These are phyloP conservation scores for Cutaneotrichosporon dermatis DNA, from an alignment of 1,284 basidiomycete species.

Conservation along the genomic window DNA sequence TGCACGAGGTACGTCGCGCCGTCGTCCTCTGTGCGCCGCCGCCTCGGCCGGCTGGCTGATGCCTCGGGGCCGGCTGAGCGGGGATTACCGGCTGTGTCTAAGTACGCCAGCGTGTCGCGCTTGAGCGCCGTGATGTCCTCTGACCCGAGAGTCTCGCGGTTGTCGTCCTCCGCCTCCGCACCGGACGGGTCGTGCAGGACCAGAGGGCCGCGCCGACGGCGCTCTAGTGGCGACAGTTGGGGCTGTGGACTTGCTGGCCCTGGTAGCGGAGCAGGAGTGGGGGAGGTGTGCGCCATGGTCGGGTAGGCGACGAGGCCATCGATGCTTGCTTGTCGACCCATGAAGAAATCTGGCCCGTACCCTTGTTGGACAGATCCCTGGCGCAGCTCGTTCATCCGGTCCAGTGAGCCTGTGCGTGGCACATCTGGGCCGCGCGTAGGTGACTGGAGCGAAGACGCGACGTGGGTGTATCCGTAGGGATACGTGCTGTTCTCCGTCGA, in stretches of 20 bases:
- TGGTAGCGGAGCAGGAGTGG: background rate
- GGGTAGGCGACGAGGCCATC: slow-evolving; percentile 25
- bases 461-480: background rate
- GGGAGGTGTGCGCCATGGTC: background rate
- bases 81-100: too few relatives aligned
- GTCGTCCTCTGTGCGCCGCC: slow-evolving; percentile 6
- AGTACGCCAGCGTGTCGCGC: too few relatives aligned
- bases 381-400: too few relatives aligned
- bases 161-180: slow-evolving; percentile 14
- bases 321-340: slow-evolving; percentile 22
- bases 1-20: slow-evolving; percentile 37
- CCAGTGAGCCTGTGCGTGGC: background rate
- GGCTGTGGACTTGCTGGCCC: background rate
- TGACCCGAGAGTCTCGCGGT: slow-evolving; percentile 38
- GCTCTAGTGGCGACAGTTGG: background rate
- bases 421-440: slow-evolving; percentile 7
- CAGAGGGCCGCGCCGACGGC: slow-evolving; percentile 20
- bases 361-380: too few relatives aligned
- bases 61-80: too few relatives aligned
- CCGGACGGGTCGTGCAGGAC: slow-evolving; percentile 24
- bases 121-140: too few relatives aligned
- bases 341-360: background rate
- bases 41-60: background rate
- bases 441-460: background rate
- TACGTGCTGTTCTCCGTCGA: background rate